Evolutionary conservation across 2,329 filamentous ascomycete genomes (phyloP).

Genomic region (Colletotrichum sp.): DNA sequence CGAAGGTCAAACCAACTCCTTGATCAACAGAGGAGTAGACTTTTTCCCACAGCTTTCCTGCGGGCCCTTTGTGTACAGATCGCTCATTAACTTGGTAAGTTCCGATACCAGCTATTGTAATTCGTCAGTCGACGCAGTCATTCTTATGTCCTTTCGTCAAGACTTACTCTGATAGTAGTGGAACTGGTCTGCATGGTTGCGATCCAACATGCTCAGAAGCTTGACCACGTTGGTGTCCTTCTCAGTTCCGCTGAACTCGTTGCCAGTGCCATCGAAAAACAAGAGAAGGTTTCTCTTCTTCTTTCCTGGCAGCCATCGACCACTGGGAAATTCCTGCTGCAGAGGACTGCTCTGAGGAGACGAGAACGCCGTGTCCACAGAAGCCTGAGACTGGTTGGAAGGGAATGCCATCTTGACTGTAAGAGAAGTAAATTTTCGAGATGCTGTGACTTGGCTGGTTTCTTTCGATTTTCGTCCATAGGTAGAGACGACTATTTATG

Average conservation of each 20-base stretch:
- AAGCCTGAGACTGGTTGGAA: background rate
- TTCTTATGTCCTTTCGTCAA: no score
- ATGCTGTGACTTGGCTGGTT: background rate
- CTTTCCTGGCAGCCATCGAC: background rate
- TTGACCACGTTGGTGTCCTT: slow-evolving; percentile 60
- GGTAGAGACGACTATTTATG: background rate
- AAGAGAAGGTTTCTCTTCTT: slow-evolving; percentile 43
- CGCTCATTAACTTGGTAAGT: slow-evolving; percentile 36
- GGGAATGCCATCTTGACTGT: background rate
- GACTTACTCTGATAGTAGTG: slow-evolving; percentile 53
- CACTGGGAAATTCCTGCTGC: background rate
- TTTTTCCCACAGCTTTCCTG: no score
- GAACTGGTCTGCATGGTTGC: slow-evolving; percentile 45
- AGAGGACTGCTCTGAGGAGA: background rate
- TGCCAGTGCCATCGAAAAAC: slow-evolving; percentile 55
- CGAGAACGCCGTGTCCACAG: background rate
- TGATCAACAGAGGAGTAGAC: no score
- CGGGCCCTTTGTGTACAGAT: no score
- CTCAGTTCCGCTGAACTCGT: slow-evolving; percentile 41
- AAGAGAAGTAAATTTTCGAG: background rate
- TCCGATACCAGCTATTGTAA: slow-evolving; percentile 46
- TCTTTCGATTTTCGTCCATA: no score
- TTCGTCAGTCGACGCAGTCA: no score
- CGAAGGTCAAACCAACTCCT: slow-evolving; percentile 36
- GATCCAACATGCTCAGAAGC: slow-evolving; percentile 50